phyloP scores from a whole-genome alignment of 352 stramenopile genomes.

The Globisporangium emineosum region DNA sequence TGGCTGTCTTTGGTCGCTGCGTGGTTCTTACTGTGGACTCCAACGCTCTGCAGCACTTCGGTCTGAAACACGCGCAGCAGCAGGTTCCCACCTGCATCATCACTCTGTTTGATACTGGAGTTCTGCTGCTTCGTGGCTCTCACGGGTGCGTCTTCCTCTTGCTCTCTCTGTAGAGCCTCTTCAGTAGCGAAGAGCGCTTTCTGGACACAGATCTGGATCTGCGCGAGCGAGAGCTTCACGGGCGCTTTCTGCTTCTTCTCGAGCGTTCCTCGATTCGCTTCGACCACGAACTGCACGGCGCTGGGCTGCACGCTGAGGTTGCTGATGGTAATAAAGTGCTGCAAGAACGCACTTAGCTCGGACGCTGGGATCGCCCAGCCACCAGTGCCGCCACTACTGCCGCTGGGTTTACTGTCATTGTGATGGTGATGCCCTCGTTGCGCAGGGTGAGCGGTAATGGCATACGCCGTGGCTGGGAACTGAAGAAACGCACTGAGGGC shows the following conservation, averaged over 20 bases:
- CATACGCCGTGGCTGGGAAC: slow-evolving; percentile 20
- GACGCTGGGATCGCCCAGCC: slow-evolving; percentile 29
- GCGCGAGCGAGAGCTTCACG: slow-evolving; percentile 16
- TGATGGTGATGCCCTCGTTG: not conserved
- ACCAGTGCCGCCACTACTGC: not conserved
- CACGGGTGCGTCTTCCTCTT: not conserved
- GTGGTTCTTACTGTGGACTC: not conserved
- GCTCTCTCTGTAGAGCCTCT: slow-evolving; percentile 13
- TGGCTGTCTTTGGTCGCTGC: not conserved
- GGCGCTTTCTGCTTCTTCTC: slow-evolving; percentile 22
- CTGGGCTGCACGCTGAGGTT: slow-evolving; percentile 29
- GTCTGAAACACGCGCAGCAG: slow-evolving; percentile 5
- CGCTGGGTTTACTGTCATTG: not conserved
- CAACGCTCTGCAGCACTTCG: not conserved
- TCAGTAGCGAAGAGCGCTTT: slow-evolving; percentile 28
- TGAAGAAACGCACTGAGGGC: slow-evolving; percentile 17
- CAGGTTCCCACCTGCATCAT: not conserved
- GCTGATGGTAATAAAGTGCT: slow-evolving; percentile 16
- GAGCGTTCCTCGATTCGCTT: slow-evolving; percentile 17
- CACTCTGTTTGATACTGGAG: not conserved
- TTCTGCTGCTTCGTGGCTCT: not conserved
- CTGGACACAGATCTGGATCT: slow-evolving; percentile 29
- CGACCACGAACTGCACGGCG: slow-evolving; percentile 25
- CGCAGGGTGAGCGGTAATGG: not conserved
- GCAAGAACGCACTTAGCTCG: slow-evolving; percentile 23